Percentiles rank a stretch among this genome's conserved stretches.
Conservation (phyloP, 2,329 filamentous ascomycete genomes). For the Aspergillus sclerotialis region DNA sequence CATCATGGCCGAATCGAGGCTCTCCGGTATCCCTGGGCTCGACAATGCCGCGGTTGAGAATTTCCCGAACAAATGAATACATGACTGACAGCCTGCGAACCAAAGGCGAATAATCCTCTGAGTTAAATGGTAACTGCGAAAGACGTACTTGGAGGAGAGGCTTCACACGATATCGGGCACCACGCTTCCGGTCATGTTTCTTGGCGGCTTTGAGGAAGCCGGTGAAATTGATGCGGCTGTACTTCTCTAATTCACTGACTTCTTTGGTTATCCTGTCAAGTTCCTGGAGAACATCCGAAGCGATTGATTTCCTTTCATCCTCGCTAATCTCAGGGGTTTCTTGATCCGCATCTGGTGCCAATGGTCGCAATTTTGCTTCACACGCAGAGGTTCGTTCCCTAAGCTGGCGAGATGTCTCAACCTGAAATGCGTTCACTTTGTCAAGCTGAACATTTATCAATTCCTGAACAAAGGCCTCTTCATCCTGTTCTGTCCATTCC, state of each 20-base stretch:
- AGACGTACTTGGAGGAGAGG: slow-evolving; percentile 88
- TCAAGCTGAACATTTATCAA: slow-evolving; percentile 91
- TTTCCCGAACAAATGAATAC: slow-evolving; percentile 89
- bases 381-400: slow-evolving; percentile 70
- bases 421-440: slow-evolving; percentile 87
- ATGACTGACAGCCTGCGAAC: slow-evolving; percentile 85
- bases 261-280: slow-evolving; percentile 84
- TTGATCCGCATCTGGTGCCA: slow-evolving; percentile 36
- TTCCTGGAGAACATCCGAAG: slow-evolving; percentile 65
- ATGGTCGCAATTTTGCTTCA: slow-evolving; percentile 57
- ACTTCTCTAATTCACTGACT: slow-evolving; percentile 88
- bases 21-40: slow-evolving; percentile 50
- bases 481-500: slow-evolving; percentile 86
- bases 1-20: slow-evolving; percentile 50
- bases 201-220: slow-evolving; percentile 97
- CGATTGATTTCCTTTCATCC: slow-evolving; percentile 47
- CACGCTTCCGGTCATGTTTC: slow-evolving; percentile 95
- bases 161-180: slow-evolving; percentile 76
- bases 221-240: slow-evolving; percentile 93
- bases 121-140: slow-evolving; percentile 87
- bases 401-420: slow-evolving; percentile 71
- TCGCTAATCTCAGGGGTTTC: slow-evolving; percentile 28
- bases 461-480: slow-evolving; percentile 89
- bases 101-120: slow-evolving; percentile 84
- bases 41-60: slow-evolving; percentile 43